Percentiles rank a stretch among this genome's conserved stretches.
Conservation (phyloP, 495 filamentous ascomycete genomes). For the Tetracladium setigerum region DNA sequence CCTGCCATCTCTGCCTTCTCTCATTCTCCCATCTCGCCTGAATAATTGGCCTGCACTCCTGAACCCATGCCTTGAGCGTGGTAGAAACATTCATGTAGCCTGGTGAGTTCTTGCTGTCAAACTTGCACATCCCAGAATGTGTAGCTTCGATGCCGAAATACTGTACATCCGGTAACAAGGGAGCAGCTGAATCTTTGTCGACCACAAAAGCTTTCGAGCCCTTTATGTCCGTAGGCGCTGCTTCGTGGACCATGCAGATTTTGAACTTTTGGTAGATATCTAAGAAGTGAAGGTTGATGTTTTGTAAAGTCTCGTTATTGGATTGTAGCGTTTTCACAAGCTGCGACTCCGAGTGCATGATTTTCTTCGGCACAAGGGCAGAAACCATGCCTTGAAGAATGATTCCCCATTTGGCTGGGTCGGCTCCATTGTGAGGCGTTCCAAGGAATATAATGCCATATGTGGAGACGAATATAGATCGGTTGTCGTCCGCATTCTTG, state of each 20-base stretch:
- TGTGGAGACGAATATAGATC: conserved; percentile 75
- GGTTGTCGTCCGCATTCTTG: conserved; percentile 61
- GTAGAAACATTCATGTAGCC: conserved; percentile 70
- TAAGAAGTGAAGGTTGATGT: conserved; percentile 70
- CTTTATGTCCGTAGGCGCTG: conserved; percentile 55
- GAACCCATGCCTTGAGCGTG: conserved; percentile 59
- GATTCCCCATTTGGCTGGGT: conserved; percentile 68
- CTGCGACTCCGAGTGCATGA: conserved; percentile 63
- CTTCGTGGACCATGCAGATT: conserved; percentile 62
- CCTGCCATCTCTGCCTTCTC: conserved; percentile 39
- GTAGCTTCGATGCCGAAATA: conserved; percentile 73
- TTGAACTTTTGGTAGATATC: conserved; percentile 66
- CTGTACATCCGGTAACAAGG: conserved; percentile 64
- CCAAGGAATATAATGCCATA: conserved; percentile 82
- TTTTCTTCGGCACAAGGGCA: conserved; percentile 58
- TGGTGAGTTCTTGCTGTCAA: conserved; percentile 61
- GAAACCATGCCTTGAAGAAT: conserved; percentile 67
- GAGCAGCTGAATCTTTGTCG: conserved; percentile 67
- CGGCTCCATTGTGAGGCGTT: conserved; percentile 77
- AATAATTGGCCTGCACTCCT: conserved; percentile 50
- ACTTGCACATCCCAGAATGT: conserved; percentile 88
- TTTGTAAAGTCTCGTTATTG: conserved; percentile 74
- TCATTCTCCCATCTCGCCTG: conserved; percentile 57
- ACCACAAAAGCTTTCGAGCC: conserved; percentile 57
- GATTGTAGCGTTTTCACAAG: conserved; percentile 65